These are phyloP conservation scores for Hypoxylon perforatum DNA, from an alignment of 495 filamentous ascomycete genomes.

Conservation along the genomic window DNA sequence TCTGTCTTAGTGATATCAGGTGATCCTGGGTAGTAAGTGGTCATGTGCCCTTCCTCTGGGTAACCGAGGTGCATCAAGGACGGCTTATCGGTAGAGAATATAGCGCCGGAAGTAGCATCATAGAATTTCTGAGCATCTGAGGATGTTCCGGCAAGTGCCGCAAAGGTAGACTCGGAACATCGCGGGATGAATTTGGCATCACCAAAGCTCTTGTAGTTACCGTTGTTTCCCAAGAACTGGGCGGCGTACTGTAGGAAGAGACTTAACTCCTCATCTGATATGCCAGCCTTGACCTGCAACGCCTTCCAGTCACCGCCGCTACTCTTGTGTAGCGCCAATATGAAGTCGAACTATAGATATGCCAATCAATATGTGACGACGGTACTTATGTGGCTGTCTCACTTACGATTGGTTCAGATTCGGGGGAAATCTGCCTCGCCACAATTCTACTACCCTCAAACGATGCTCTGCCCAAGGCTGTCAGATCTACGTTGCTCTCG, in stretches of 20 bases:
- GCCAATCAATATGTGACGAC: conserved; percentile 19
- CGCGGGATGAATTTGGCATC: conserved; percentile 95
- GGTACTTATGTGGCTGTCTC: neutral
- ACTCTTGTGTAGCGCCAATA: conserved; percentile 79
- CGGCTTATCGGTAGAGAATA: conserved; percentile 76
- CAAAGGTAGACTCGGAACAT: conserved; percentile 71
- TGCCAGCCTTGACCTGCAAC: conserved; percentile 73
- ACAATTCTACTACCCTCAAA: conserved; percentile 87
- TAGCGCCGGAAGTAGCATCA: conserved; percentile 73
- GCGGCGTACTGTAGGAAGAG: conserved; percentile 88
- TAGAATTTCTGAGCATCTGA: conserved; percentile 71
- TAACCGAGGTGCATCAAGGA: conserved; percentile 88
- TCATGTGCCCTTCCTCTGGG: conserved; percentile 82
- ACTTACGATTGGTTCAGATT: conserved; percentile 79
- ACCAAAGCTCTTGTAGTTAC: conserved; percentile 97
- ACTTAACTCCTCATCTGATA: conserved; percentile 74
- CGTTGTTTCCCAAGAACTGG: conserved; percentile 88
- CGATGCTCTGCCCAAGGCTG: conserved; percentile 68
- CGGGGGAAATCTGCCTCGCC: conserved; percentile 87
- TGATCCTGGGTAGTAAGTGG: conserved; percentile 92
- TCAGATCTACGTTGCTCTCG: conserved; percentile 11
- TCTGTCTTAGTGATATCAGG: conserved; percentile 86
- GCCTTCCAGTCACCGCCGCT: conserved; percentile 81
- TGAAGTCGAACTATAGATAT: conserved; percentile 75
- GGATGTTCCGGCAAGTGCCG: conserved; percentile 74